Base-by-base conservation (phyloP, 768 basidiomycete genomes). In the Pisolithus orientalis region DNA sequence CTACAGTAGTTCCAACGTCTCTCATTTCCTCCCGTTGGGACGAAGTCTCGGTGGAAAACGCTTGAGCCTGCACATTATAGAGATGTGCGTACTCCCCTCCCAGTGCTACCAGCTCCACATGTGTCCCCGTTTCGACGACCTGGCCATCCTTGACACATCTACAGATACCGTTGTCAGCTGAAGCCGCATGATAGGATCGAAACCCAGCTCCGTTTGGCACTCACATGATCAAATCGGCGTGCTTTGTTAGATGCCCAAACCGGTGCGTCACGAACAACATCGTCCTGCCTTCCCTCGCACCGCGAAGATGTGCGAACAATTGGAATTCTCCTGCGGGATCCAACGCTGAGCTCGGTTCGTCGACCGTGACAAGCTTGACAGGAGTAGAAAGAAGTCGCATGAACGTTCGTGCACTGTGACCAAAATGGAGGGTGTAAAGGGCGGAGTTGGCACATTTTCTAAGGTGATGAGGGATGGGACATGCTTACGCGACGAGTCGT, bases 251-350 rank as follows among this genome's bases (percentile, higher is more conserved):
- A 55, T 72, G 69, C 10, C 66, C 72, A 38, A 70, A 72, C 5
- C 73, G 65, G 53, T 75, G 73, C 0, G 72, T 73, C 6, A 73
- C 69, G 32, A 75, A 72, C 25, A 74, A 60, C 68, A 72, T 68
- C 4, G 72, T 75, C 40, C 68, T 64, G 0, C 66, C 71, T 13
- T 65, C 55, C 39, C 69, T 60, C 28, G 60, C 51, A 17, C 49
- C 50, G 6, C 61, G 59, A 1, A 72, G 58, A n/a, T 59, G 59
- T 4, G 61, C 46, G 43, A 71, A 72, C 0, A 72, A 56, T 40
- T 59, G 61, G 44, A 57, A 66, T 53, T 73, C 72, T 0, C 63
- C 66, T 40, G 65, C 59, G 0, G 72, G 69, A 50, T 74, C 73
- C 29, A 73, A 62, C 3, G 70, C 70, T 1, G 72, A 70, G 40